phyloP scores from a whole-genome alignment of 257 asterid species.

The Ehretia macrophylla region DNA sequence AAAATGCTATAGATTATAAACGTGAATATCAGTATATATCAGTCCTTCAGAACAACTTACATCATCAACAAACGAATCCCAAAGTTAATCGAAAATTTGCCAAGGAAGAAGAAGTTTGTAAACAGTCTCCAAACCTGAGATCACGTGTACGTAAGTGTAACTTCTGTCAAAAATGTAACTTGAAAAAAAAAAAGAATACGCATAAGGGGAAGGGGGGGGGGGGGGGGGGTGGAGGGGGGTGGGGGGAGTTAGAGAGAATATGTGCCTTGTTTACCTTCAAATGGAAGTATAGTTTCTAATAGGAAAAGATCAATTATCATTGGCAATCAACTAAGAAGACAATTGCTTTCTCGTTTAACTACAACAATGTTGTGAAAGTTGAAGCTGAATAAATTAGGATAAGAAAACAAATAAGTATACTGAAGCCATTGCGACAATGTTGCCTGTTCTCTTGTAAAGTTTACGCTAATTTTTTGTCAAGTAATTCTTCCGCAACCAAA shows the following conservation, averaged over 20 bases:
- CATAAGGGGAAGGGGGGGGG: neutral
- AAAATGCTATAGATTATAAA: too few species aligned
- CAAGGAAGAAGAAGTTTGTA: conserved; percentile 83
- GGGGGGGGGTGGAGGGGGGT: neutral
- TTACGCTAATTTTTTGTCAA: too few species aligned
- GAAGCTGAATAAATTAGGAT: too few species aligned
- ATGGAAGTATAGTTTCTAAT: too few species aligned
- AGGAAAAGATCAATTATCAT: too few species aligned
- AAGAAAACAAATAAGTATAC: too few species aligned
- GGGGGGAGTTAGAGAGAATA: neutral
- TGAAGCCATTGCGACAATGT: too few species aligned
- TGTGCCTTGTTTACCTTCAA: neutral
- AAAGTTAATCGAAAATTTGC: conserved; percentile 82
- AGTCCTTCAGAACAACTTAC: conserved; percentile 39
- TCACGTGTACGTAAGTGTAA: conserved; percentile 12
- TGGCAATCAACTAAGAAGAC: too few species aligned
- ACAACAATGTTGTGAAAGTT: too few species aligned
- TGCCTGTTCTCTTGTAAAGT: too few species aligned
- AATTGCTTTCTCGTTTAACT: too few species aligned
- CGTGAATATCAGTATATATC: neutral
- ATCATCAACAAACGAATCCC: conserved; percentile 98
- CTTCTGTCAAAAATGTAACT: conserved; percentile 7
- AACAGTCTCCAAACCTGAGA: conserved; percentile 76
- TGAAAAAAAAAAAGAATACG: neutral
- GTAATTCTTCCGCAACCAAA: too few species aligned